These are phyloP conservation scores for Capronia epimyces DNA, from an alignment of 2,329 filamentous ascomycete genomes.

Conservation along the genomic window DNA sequence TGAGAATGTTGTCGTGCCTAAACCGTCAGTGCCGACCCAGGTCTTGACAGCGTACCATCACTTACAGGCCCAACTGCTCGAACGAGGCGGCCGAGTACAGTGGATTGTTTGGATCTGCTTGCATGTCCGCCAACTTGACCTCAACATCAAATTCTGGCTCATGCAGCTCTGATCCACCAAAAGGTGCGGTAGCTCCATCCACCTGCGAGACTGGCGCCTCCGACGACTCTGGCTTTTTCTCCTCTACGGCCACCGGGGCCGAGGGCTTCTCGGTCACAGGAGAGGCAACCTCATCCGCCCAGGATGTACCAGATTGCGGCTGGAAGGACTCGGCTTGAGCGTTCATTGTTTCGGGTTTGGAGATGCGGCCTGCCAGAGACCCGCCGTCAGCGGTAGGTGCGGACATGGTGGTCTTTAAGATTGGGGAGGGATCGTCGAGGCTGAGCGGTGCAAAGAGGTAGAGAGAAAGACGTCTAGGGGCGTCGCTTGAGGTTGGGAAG, in stretches of 20 bases:
- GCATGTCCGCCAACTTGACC: slow-evolving; percentile 84
- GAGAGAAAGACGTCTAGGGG: not conserved
- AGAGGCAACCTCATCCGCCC: slow-evolving; percentile 40
- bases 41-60: slow-evolving; percentile 22
- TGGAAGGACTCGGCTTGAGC: not conserved
- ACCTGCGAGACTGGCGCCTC: slow-evolving; percentile 29
- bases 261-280: slow-evolving; percentile 27
- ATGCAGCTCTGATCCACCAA: slow-evolving; percentile 50
- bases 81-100: slow-evolving; percentile 80
- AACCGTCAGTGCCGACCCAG: not conserved
- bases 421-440: not conserved
- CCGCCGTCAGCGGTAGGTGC: slow-evolving; percentile 33
- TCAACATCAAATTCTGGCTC: slow-evolving; percentile 84
- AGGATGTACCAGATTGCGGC: slow-evolving; percentile 28
- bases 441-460: not conserved
- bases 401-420: slow-evolving; percentile 34
- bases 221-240: not conserved
- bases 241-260: slow-evolving; percentile 9
- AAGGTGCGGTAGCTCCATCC: slow-evolving; percentile 38
- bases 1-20: slow-evolving; percentile 52
- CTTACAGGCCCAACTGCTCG: slow-evolving; percentile 78
- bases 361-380: slow-evolving; percentile 47
- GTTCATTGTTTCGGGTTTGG: slow-evolving; percentile 36
- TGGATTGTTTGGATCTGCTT: slow-evolving; percentile 78
- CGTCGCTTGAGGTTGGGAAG: not conserved